Conservation (phyloP, 2,329 filamentous ascomycete genomes). For the Alternaria sp. region DNA sequence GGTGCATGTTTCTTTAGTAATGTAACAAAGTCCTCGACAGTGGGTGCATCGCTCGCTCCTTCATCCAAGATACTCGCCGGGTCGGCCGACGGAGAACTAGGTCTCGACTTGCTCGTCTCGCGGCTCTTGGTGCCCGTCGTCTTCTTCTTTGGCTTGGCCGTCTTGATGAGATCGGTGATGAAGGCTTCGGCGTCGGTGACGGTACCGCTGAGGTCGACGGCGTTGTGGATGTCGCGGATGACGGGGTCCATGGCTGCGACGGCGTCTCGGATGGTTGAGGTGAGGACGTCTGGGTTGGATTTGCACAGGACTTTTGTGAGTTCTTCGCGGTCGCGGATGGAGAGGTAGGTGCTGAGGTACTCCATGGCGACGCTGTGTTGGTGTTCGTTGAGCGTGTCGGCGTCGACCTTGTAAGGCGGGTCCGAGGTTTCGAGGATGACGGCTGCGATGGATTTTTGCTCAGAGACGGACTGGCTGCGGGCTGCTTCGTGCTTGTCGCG, state of each 20-base stretch:
- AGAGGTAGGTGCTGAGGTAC: constrained; percentile 75
- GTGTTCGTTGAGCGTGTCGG: constrained; percentile 60
- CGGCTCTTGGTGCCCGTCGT: constrained; percentile 27
- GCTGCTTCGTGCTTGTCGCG: constrained; percentile 66
- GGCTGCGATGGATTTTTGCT: constrained; percentile 69
- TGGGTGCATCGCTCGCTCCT: constrained; percentile 53
- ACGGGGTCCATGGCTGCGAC: constrained; percentile 77
- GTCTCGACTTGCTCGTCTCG: constrained; percentile 30
- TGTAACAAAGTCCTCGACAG: constrained; percentile 75
- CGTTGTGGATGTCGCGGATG: constrained; percentile 74
- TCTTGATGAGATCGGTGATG: constrained; percentile 73
- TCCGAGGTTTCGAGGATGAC: constrained; percentile 67
- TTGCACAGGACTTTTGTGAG: constrained; percentile 73
- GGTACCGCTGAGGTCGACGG: constrained; percentile 74
- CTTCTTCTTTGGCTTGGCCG: constrained; percentile 51
- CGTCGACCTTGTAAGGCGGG: constrained; percentile 51
- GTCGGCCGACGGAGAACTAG: constrained; percentile 23
- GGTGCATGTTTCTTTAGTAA: constrained; percentile 71
- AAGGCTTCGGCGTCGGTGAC: constrained; percentile 73
- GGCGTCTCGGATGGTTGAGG: constrained; percentile 69
- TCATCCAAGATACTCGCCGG: constrained; percentile 36
- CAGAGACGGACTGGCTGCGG: constrained; percentile 63
- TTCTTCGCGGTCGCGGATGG: constrained; percentile 75
- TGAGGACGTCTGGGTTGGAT: constrained; percentile 75
- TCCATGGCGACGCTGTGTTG: constrained; percentile 72